Evolutionary conservation across 257 asterid species (phyloP).

Genomic region (Solanum sejunctum): DNA sequence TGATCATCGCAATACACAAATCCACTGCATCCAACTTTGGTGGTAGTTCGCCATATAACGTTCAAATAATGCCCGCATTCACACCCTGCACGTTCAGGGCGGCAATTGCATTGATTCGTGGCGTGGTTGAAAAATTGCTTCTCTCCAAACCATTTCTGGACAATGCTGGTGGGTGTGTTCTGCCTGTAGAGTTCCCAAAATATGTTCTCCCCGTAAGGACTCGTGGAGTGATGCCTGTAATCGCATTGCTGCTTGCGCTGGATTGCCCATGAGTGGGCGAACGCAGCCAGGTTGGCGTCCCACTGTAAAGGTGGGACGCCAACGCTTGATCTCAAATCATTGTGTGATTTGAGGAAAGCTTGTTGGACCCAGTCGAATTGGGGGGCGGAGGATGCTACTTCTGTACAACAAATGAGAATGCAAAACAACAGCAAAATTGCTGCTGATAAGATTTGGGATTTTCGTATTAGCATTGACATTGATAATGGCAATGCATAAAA

Average conservation of each 20-base stretch:
- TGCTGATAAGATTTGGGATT: neutral
- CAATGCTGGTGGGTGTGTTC: slow-evolving; percentile 28
- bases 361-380: slow-evolving; percentile 21
- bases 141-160: slow-evolving; percentile 37
- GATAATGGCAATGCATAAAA: neutral
- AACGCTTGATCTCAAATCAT: slow-evolving; percentile 17
- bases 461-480: neutral
- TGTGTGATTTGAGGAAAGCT: slow-evolving; percentile 40
- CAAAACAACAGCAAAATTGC: neutral
- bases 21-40: slow-evolving; percentile 50
- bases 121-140: slow-evolving; percentile 14
- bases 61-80: slow-evolving; percentile 62
- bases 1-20: slow-evolving; percentile 34
- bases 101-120: slow-evolving; percentile 19
- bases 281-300: slow-evolving; percentile 25
- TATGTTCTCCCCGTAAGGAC: slow-evolving; percentile 42
- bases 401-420: neutral
- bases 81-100: slow-evolving; percentile 31
- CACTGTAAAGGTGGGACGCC: slow-evolving; percentile 34
- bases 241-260: slow-evolving; percentile 9
- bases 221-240: slow-evolving; percentile 36
- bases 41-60: slow-evolving; percentile 34
- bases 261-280: slow-evolving; percentile 36
- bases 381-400: neutral
- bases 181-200: slow-evolving; percentile 44